Conservation (phyloP, 805 yeast species). For the Spathaspora boniae region DNA sequence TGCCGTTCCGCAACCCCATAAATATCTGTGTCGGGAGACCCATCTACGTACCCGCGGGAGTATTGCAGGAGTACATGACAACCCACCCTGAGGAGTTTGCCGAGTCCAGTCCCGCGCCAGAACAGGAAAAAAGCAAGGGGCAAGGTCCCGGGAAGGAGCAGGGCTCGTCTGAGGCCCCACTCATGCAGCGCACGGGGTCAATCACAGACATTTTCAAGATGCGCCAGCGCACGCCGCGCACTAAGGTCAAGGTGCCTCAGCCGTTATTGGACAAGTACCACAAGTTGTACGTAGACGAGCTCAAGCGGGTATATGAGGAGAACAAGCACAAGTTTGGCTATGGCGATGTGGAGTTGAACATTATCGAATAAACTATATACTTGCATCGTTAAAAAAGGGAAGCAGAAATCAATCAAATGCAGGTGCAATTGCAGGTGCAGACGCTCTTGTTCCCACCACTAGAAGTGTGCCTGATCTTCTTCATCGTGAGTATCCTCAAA, state of each 20-base stretch:
- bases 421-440: constrained; percentile 4
- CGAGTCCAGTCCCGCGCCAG: too few relatives aligned
- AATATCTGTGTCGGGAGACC: constrained; percentile 74
- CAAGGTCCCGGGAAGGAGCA: too few relatives aligned
- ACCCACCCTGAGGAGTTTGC: constrained; percentile 29
- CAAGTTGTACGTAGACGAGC: constrained; percentile 58
- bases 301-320: constrained; percentile 60
- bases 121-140: constrained; percentile 2
- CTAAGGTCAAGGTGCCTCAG: constrained; percentile 31
- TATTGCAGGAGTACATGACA: constrained; percentile 27
- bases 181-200: constrained; percentile 16
- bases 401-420: background rate
- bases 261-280: constrained; percentile 66
- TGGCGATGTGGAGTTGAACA: constrained; percentile 45
- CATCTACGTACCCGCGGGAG: constrained; percentile 48
- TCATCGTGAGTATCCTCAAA: constrained; percentile 4
- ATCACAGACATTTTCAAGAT: constrained; percentile 28
- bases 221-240: constrained; percentile 13
- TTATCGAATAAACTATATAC: constrained; percentile 15
- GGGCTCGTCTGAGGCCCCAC: too few relatives aligned
- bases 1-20: constrained; percentile 82
- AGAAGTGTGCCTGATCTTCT: constrained; percentile 2
- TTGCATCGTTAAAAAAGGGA: constrained; percentile 1
- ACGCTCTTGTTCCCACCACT: background rate
- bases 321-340: constrained; percentile 56